Conservation (phyloP, 371 early-diverging fungal genomes). For the Mortierella sp. region DNA sequence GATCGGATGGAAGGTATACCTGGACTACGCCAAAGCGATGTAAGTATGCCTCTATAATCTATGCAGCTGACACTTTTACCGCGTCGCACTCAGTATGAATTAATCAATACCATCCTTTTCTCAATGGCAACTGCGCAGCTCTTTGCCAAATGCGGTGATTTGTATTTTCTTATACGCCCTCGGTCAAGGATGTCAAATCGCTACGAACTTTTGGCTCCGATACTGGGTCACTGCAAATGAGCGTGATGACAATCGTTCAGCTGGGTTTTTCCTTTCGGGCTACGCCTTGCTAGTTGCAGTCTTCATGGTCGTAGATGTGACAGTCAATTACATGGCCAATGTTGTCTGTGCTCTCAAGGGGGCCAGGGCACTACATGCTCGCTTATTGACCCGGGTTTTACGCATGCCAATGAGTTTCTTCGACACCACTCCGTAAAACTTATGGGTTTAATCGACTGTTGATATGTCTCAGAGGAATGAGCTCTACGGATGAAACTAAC, state of each 20-base stretch:
- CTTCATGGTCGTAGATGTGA: conserved; percentile 56
- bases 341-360: conserved; percentile 54
- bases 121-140: conserved; percentile 12
- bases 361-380: conserved; percentile 66
- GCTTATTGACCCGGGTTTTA: conserved; percentile 77
- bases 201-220: conserved; percentile 74
- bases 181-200: conserved; percentile 58
- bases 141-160: conserved; percentile 37
- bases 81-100: no score
- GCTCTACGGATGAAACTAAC: no score
- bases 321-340: conserved; percentile 53
- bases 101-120: no score
- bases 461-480: no score
- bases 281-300: conserved; percentile 55
- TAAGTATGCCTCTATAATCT: no score
- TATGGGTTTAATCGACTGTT: conserved; percentile 40
- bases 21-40: conserved; percentile 83
- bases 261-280: conserved; percentile 49
- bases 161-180: conserved; percentile 41
- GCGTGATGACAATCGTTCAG: conserved; percentile 18
- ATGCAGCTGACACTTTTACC: no score
- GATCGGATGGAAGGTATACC: conserved; percentile 81
- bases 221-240: conserved; percentile 70
- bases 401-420: conserved; percentile 82
- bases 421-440: conserved; percentile 84